Percentiles rank a stretch among this genome's conserved stretches.
These are phyloP conservation scores for Singerocomus inundabilis DNA, from an alignment of 1,284 basidiomycete species.

Conservation along the genomic window DNA sequence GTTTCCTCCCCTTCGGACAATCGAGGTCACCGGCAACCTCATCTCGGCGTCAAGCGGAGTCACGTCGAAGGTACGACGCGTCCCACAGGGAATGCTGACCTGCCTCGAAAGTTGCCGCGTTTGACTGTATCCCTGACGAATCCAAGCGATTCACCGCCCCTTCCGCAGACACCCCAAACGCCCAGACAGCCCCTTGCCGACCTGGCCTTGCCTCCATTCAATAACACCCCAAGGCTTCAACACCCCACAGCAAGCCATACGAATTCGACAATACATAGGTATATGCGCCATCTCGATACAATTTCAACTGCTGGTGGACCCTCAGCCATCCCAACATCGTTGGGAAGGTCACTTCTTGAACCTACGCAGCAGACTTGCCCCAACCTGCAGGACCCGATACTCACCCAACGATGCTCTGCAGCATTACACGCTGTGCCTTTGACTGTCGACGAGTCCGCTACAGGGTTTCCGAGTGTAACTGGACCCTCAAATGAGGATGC, in stretches of 20 bases:
- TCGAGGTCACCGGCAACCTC: background rate
- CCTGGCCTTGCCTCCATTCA: constrained; percentile 6
- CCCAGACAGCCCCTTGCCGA: constrained; percentile 23
- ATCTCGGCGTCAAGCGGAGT: constrained; percentile 10
- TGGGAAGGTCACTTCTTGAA: background rate
- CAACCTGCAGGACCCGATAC: background rate
- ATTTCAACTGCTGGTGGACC: background rate
- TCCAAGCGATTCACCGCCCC: background rate
- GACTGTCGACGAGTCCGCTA: background rate
- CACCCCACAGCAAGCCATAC: background rate
- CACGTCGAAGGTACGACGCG: constrained; percentile 6
- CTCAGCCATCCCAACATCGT: background rate
- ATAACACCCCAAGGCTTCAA: background rate
- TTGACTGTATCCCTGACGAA: constrained; percentile 1
- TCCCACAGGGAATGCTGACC: background rate
- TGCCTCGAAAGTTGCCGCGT: constrained; percentile 14
- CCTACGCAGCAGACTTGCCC: background rate
- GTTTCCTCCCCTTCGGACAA: constrained; percentile 18
- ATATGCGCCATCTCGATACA: constrained; percentile 11
- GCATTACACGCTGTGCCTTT: background rate
- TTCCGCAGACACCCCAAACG: constrained; percentile 13
- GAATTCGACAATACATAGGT: constrained; percentile 2
- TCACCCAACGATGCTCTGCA: background rate
- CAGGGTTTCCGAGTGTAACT: background rate
- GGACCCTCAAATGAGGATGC: background rate